A percentile compares a stretch with the other conserved stretches of the same genome.
These are phyloP conservation scores for Furcasterigmium sp. DNA, from an alignment of 2,329 filamentous ascomycete species.

Conservation along the genomic window DNA sequence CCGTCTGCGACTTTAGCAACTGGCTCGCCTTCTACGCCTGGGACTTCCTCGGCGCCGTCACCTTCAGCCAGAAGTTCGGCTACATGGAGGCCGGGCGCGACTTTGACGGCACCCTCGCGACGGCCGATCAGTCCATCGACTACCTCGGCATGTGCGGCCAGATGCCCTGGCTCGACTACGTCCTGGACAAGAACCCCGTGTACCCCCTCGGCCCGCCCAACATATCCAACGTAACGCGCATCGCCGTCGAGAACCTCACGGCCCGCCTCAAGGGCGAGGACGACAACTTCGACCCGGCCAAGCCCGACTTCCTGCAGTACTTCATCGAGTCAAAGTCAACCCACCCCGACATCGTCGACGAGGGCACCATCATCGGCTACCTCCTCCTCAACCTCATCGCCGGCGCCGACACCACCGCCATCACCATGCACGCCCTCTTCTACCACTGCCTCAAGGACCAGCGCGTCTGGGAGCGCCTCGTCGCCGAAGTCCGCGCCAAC, in stretches of 20 bases:
- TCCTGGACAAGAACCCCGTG: conserved; percentile 23
- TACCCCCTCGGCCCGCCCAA: conserved; percentile 16
- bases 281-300: neutral
- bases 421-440: conserved; percentile 24
- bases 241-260: conserved; percentile 13
- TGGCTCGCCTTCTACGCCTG: conserved; percentile 18
- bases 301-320: conserved; percentile 25
- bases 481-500: conserved; percentile 26
- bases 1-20: conserved; percentile 14
- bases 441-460: conserved; percentile 30
- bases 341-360: conserved; percentile 27
- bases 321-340: conserved; percentile 26
- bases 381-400: conserved; percentile 25
- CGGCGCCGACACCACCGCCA: conserved; percentile 30
- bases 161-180: conserved; percentile 18
- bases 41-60: conserved; percentile 34
- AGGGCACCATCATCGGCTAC: conserved; percentile 28
- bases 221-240: conserved; percentile 13
- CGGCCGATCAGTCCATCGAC: conserved; percentile 22
- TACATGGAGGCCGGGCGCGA: conserved; percentile 32
- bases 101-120: conserved; percentile 26
- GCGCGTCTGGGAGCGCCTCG: conserved; percentile 17
- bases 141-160: conserved; percentile 23
- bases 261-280: conserved; percentile 7
- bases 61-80: conserved; percentile 33